phyloP scores from a whole-genome alignment of 73 alveolate genomes.

The Stentor roeselii region DNA sequence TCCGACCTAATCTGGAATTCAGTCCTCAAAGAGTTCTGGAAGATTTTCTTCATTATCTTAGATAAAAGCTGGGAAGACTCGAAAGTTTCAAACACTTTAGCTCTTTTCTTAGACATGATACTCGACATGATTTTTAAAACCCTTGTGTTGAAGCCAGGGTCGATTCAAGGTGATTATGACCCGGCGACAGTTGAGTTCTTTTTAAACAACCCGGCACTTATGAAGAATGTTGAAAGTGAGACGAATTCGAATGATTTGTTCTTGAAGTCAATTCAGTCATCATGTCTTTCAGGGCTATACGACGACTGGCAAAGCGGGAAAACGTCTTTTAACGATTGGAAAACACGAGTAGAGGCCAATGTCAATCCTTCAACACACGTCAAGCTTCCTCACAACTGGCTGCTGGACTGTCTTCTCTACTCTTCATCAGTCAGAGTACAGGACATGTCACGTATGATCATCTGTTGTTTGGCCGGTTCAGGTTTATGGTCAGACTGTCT shows the following conservation, averaged over 20 bases:
- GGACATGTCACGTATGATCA: neutral
- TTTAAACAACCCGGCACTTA: constrained; percentile 3
- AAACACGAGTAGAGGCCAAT: neutral
- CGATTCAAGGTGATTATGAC: neutral
- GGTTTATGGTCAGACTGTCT: constrained; percentile 9
- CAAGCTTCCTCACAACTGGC: neutral
- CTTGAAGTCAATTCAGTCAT: neutral
- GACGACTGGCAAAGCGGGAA: constrained; percentile 8
- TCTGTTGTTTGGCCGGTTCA: neutral
- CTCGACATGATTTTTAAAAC: constrained; percentile 25
- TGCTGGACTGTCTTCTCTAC: neutral
- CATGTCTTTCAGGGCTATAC: neutral
- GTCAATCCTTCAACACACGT: neutral
- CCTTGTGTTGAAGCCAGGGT: neutral
- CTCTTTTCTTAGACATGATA: neutral
- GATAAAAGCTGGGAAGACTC: constrained; percentile 29
- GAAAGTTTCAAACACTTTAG: neutral
- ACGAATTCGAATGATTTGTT: neutral
- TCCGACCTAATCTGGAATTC: neutral
- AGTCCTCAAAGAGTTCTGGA: constrained; percentile 15
- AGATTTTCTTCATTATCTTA: constrained; percentile 14
- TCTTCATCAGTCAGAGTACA: neutral
- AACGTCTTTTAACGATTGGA: neutral
- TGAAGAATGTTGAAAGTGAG: neutral
- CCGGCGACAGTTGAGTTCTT: neutral